phyloP scores from a whole-genome alignment of 495 filamentous ascomycete species.

The Paragyromitra xinjiangensis region DNA sequence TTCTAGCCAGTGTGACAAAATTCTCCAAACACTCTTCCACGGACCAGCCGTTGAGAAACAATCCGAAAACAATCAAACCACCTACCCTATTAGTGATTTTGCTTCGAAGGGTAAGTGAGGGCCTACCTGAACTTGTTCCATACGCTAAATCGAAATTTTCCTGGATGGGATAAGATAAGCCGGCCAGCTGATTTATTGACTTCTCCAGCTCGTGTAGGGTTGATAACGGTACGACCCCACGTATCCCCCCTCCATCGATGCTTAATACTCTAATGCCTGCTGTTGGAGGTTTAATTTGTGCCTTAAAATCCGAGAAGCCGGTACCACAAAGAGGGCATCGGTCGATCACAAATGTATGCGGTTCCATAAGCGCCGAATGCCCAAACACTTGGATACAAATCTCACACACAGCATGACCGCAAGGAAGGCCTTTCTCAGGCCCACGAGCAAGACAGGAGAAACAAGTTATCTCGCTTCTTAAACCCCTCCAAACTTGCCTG shows the following conservation, averaged over 20 bases:
- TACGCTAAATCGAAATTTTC: slow-evolving; percentile 51
- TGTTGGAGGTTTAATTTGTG: slow-evolving; percentile 49
- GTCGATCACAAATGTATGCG: slow-evolving; percentile 48
- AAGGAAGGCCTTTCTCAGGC: slow-evolving; percentile 41
- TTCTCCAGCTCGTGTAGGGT: slow-evolving; percentile 45
- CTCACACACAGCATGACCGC: slow-evolving; percentile 40
- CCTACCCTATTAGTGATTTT: slow-evolving; percentile 8
- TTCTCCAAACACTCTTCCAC: slow-evolving; percentile 42
- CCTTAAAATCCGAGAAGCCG: slow-evolving; percentile 32
- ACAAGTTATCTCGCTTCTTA: slow-evolving; percentile 30
- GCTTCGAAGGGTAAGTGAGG: not conserved
- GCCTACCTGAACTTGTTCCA: slow-evolving; percentile 51
- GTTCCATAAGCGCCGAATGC: slow-evolving; percentile 17
- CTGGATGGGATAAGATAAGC: slow-evolving; percentile 43
- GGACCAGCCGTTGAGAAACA: slow-evolving; percentile 47
- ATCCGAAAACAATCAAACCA: slow-evolving; percentile 32
- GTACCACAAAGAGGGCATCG: slow-evolving; percentile 42
- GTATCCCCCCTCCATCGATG: slow-evolving; percentile 55
- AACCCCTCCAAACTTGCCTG: not conserved
- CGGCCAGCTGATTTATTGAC: not conserved
- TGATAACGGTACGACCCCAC: slow-evolving; percentile 47
- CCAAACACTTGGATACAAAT: slow-evolving; percentile 34
- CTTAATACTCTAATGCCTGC: slow-evolving; percentile 50
- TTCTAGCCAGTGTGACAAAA: slow-evolving; percentile 37
- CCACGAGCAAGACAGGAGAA: slow-evolving; percentile 31